Conservation (phyloP, 2,329 filamentous ascomycete species). For the Beauveria australis region DNA sequence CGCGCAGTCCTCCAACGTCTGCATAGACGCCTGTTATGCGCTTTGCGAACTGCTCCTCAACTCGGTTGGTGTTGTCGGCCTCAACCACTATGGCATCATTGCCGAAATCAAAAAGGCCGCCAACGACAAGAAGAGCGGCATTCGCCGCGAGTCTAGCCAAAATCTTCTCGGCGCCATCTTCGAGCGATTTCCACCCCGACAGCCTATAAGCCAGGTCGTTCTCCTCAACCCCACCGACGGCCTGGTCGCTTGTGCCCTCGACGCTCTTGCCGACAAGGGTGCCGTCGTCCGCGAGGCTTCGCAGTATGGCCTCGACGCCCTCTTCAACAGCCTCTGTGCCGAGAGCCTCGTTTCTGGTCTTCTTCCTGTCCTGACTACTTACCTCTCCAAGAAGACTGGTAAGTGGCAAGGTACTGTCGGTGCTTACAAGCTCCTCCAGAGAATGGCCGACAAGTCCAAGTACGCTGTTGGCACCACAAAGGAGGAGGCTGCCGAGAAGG, state of each 20-base stretch:
- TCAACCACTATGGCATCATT: conserved; percentile 45
- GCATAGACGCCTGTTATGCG: conserved; percentile 55
- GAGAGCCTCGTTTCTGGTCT: conserved; percentile 80
- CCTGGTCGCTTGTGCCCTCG: conserved; percentile 65
- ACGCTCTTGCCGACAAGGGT: conserved; percentile 84
- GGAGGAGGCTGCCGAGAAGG: conserved; percentile 81
- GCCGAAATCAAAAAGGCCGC: conserved; percentile 63
- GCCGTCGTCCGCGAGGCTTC: conserved; percentile 82
- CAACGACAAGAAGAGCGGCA: conserved; percentile 84
- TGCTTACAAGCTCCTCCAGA: conserved; percentile 75
- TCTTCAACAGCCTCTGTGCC: conserved; percentile 70
- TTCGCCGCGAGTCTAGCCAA: conserved; percentile 82
- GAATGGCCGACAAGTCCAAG: conserved; percentile 92
- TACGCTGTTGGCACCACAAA: conserved; percentile 68
- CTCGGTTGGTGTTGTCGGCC: conserved; percentile 44
- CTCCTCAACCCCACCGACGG: conserved; percentile 76
- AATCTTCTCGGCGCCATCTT: conserved; percentile 90
- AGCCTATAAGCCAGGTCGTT: conserved; percentile 70
- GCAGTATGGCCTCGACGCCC: conserved; percentile 85
- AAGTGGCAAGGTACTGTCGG: conserved; percentile 98
- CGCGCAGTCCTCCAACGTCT: conserved; percentile 58
- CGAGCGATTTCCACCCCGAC: conserved; percentile 73
- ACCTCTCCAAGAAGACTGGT: conserved; percentile 74
- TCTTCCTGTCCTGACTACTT: conserved; percentile 64
- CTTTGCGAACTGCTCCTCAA: conserved; percentile 52